A percentile compares a stretch with the other conserved stretches of the same genome.
Evolutionary conservation across 2,329 filamentous ascomycete genomes (phyloP).

Genomic region (Exserohilum turcica): DNA sequence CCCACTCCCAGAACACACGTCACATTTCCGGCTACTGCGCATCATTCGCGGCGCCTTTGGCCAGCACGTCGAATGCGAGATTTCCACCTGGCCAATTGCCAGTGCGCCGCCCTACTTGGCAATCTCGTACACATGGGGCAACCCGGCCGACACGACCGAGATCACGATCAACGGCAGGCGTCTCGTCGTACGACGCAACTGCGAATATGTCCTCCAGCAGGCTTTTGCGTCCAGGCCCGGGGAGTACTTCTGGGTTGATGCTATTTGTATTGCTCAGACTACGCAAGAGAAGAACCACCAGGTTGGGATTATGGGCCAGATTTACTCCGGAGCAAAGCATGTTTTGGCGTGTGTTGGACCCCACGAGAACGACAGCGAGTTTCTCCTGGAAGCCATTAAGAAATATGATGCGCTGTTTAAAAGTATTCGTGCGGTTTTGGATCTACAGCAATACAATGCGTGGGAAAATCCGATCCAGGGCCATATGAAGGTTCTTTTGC

Average conservation of each 20-base stretch:
- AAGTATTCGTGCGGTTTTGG: too few relatives aligned
- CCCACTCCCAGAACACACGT: not conserved
- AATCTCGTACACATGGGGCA: slow-evolving; percentile 2
- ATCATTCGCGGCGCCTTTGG: not conserved
- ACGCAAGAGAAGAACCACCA: slow-evolving; percentile 1
- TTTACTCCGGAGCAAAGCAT: not conserved
- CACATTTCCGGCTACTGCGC: slow-evolving; percentile 3
- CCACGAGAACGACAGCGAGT: not conserved
- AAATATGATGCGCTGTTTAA: not conserved
- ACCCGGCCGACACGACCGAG: not conserved
- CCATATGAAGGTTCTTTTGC: not conserved
- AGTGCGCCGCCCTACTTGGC: slow-evolving; percentile 1
- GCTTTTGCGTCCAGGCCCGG: not conserved
- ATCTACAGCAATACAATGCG: not conserved
- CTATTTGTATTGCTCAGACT: slow-evolving; percentile 1
- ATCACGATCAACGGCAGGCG: slow-evolving; percentile 1
- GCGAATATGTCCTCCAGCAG: slow-evolving; percentile 5
- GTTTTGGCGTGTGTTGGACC: not conserved
- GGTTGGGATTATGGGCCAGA: not conserved
- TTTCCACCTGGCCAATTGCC: not conserved
- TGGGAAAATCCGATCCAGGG: not conserved
- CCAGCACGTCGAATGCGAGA: slow-evolving; percentile 2
- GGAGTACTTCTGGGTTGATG: not conserved
- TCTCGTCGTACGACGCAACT: not conserved
- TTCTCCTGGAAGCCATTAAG: not conserved